Percentiles rank a stretch among this genome's conserved stretches.
These are phyloP conservation scores for Beauveria varroae DNA, from an alignment of 2,329 filamentous ascomycete genomes.

Conservation along the genomic window DNA sequence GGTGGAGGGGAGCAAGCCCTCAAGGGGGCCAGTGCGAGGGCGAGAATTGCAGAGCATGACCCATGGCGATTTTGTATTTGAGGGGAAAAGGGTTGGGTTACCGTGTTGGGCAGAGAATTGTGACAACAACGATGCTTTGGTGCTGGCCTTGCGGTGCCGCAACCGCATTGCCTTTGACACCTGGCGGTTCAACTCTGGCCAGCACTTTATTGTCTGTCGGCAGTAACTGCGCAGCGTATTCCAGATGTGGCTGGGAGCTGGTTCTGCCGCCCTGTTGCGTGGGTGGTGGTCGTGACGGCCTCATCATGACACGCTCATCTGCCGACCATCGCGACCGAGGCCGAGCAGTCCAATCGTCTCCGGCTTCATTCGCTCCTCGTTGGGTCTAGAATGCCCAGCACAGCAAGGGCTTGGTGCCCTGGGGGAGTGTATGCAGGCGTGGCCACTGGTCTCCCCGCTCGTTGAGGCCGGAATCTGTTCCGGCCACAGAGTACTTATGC, in stretches of 20 bases:
- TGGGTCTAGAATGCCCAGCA: conserved; percentile 6
- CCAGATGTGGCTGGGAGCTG: neutral
- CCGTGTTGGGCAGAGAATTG: neutral
- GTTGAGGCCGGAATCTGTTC: conserved; percentile 38
- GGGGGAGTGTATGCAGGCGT: neutral
- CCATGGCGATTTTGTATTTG: neutral
- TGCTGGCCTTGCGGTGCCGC: neutral
- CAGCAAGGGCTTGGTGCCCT: conserved; percentile 8
- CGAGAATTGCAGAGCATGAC: conserved; percentile 11
- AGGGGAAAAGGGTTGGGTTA: neutral
- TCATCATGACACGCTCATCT: neutral
- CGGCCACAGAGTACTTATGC: conserved; percentile 43
- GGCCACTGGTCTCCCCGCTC: conserved; percentile 18
- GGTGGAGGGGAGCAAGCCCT: neutral
- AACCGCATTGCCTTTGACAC: neutral
- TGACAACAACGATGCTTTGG: neutral
- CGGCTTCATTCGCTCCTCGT: conserved; percentile 2
- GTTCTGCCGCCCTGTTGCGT: neutral
- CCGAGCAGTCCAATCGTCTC: neutral
- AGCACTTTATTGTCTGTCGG: neutral
- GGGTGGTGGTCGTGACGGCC: conserved; percentile 2
- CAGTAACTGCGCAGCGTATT: neutral
- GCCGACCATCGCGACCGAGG: neutral
- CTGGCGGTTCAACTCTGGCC: neutral
- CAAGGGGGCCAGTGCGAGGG: conserved; percentile 4